Percentiles rank a stretch among this genome's conserved stretches.
Evolutionary conservation across 768 basidiomycete genomes (phyloP).

Genomic region (Lactifluus volemus): DNA sequence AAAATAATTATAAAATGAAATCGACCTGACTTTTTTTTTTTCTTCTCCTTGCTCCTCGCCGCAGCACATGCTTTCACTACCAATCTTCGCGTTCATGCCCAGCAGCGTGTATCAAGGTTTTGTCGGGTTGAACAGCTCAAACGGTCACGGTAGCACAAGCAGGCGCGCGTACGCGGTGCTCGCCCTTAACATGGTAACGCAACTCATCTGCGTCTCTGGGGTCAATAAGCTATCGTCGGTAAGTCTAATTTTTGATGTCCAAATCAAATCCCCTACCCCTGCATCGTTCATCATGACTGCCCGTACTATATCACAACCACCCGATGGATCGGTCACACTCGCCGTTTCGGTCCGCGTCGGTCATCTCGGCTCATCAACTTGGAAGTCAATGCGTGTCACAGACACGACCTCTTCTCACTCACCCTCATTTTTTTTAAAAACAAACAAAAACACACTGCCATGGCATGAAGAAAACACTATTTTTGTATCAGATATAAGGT

Average conservation of each 20-base stretch:
- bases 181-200: conserved; percentile 56
- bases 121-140: conserved; percentile 25
- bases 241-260: conserved; percentile 20
- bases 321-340: too few relatives aligned
- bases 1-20: neutral
- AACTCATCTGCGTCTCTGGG: conserved; percentile 74
- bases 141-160: conserved; percentile 22
- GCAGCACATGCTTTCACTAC: conserved; percentile 75
- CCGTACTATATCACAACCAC: too few relatives aligned
- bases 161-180: conserved; percentile 47
- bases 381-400: too few relatives aligned
- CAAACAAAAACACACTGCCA: too few relatives aligned
- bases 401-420: neutral
- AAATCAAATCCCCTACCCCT: neutral
- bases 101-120: conserved; percentile 48
- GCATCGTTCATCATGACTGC: neutral
- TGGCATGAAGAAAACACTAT: too few relatives aligned
- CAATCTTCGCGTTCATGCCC: conserved; percentile 57
- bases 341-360: too few relatives aligned
- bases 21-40: neutral
- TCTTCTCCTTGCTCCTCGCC: too few relatives aligned
- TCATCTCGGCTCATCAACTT: too few relatives aligned
- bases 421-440: too few relatives aligned
- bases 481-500: too few relatives aligned
- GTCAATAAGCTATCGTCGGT: conserved; percentile 79